Conservation (phyloP, 495 filamentous ascomycete genomes). For the Tuber borchii region DNA sequence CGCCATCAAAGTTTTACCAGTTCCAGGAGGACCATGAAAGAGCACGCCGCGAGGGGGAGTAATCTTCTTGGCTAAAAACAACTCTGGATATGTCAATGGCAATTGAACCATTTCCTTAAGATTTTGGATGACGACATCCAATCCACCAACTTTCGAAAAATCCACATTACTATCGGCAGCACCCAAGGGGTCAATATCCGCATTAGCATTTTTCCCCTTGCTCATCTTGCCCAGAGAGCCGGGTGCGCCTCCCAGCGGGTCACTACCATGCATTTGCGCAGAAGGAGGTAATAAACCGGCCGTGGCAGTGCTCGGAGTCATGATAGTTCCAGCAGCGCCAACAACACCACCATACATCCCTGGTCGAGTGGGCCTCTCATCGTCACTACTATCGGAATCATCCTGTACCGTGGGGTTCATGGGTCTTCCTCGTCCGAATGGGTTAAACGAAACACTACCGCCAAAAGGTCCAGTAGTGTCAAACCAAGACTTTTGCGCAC, state of each 20-base stretch:
- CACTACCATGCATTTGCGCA: constrained; percentile 58
- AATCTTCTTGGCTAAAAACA: constrained; percentile 86
- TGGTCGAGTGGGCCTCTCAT: constrained; percentile 62
- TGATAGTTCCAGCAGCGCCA: constrained; percentile 63
- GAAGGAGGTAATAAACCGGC: constrained; percentile 53
- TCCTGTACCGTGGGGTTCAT: constrained; percentile 64
- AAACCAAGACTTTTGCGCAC: constrained; percentile 62
- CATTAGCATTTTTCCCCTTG: constrained; percentile 59
- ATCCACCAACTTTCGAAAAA: constrained; percentile 84
- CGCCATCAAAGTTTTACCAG: constrained; percentile 92
- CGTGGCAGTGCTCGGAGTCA: constrained; percentile 65
- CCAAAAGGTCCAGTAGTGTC: constrained; percentile 88
- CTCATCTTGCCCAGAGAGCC: constrained; percentile 79
- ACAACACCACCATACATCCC: constrained; percentile 49
- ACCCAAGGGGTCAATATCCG: constrained; percentile 88
- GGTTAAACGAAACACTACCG: constrained; percentile 63
- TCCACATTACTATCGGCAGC: constrained; percentile 76
- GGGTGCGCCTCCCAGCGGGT: constrained; percentile 64
- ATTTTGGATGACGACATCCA: constrained; percentile 87
- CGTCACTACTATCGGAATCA: constrained; percentile 95
- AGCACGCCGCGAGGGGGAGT: constrained; percentile 89
- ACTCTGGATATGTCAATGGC: constrained; percentile 86
- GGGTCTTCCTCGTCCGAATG: constrained; percentile 68
- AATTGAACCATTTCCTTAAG: constrained; percentile 97
- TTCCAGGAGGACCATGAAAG: constrained; percentile 95